These are phyloP conservation scores for Trapa bicornis DNA, from an alignment of 345 rosid species.

Conservation along the genomic window DNA sequence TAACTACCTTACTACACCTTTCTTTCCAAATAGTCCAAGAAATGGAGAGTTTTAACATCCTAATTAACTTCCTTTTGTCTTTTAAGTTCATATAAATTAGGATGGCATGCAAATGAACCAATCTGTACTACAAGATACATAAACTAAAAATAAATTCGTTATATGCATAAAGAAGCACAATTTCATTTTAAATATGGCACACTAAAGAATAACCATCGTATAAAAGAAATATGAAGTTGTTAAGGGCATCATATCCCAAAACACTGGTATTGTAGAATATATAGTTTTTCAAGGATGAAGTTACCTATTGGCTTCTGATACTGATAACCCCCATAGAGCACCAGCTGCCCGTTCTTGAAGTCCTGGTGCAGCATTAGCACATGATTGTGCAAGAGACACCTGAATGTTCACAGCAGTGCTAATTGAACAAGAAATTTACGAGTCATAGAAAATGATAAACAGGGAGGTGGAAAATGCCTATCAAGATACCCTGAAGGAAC, in stretches of 20 bases:
- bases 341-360: constrained; percentile 99
- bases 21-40: no score
- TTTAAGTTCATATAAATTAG: neutral
- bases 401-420: constrained; percentile 8
- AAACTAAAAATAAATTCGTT: neutral
- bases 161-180: neutral
- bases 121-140: neutral
- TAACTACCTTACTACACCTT: no score
- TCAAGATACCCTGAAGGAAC: neutral
- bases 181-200: neutral
- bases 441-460: neutral
- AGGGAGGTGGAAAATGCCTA: neutral
- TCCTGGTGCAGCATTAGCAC: constrained; percentile 76
- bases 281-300: neutral
- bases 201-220: neutral
- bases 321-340: constrained; percentile 94
- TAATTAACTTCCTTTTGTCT: no score
- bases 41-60: no score
- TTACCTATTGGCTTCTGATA: constrained; percentile 86
- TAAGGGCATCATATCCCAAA: constrained; percentile 1
- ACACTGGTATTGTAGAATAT: neutral
- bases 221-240: neutral
- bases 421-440: neutral
- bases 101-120: neutral
- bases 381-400: constrained; percentile 82